Evolutionary conservation across 768 basidiomycete genomes (phyloP).

Genomic region (Tylopilus cervinicoccineus): DNA sequence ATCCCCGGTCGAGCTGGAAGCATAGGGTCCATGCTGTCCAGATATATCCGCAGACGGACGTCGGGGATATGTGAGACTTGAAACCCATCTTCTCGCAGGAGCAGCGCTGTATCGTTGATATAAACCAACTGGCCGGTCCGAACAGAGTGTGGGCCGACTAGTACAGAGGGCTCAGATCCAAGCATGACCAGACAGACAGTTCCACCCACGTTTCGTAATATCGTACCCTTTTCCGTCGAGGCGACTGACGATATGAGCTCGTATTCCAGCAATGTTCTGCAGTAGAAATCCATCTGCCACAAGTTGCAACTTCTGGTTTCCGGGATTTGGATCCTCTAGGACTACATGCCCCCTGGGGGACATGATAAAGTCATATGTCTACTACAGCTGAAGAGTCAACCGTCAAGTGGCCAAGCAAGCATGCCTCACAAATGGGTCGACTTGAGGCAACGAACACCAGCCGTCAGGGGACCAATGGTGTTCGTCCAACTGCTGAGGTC

Average conservation of each 20-base stretch:
- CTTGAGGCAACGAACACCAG: constrained; percentile 69
- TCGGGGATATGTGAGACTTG: constrained; percentile 31
- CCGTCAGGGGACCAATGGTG: constrained; percentile 63
- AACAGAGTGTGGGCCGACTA: constrained; percentile 82
- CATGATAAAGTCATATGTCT: constrained; percentile 85
- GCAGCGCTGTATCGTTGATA: constrained; percentile 60
- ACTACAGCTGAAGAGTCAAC: constrained; percentile 1
- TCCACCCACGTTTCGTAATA: constrained; percentile 66
- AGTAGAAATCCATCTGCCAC: constrained; percentile 70
- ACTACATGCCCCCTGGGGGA: constrained; percentile 50
- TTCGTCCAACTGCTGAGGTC: constrained; percentile 47
- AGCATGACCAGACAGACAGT: not conserved
- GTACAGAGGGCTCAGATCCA: constrained; percentile 3
- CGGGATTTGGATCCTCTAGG: constrained; percentile 69
- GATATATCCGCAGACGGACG: constrained; percentile 56
- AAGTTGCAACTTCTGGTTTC: constrained; percentile 56
- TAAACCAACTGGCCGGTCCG: constrained; percentile 79
- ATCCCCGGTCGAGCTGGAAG: constrained; percentile 38
- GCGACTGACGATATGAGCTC: constrained; percentile 72
- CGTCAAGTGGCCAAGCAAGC: not conserved
- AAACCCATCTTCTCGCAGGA: constrained; percentile 32
- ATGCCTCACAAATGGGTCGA: constrained; percentile 62
- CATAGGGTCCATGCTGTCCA: constrained; percentile 48
- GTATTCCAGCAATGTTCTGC: constrained; percentile 73
- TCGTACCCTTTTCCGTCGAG: constrained; percentile 86